Base-by-base conservation (phyloP, 2,329 filamentous ascomycete genomes). In the Hypoxylon sp. region DNA sequence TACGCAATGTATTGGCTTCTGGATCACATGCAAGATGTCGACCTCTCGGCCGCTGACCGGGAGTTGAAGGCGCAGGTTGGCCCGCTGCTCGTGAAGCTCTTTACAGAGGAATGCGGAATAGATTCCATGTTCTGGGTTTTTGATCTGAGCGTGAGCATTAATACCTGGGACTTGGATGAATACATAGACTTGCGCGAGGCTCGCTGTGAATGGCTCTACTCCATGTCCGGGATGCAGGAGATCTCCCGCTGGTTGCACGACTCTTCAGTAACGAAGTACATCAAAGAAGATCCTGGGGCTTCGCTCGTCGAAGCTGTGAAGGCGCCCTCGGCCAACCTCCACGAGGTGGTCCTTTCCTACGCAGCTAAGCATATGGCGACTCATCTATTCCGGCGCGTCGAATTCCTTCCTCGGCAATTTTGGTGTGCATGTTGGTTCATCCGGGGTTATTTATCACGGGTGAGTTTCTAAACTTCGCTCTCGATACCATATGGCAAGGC, bases 81-180 rank as follows among this genome's bases (percentile, higher is more conserved):
- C 7, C 73, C 73, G 22, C 71, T 77, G 6, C 71, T 78, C 17
- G 70, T 78, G 30, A 73, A 74, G 33, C 69, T 78, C 2, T 74
- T 78, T 37, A 78, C 74, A 1, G 68, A 72, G 7, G 69, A 76
- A 22, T 72, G 66, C 44, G 76, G 76, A 1, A 74, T 78, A 10
- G 76, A 78, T 61, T 74, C 75, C 3, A 55, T 78, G 60, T 78
- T 78, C 64, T 78, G 76, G 76, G 63, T 70, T 2, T 74, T 75
- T 20, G 59, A 68, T 42, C 25, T 66, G 40, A 64, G 61, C 25
- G 69, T 72, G 31, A 72, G 75, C 51, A 66, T 69, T 53, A 74
- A 75, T 50, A 78, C 75, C 0, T 78, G 77, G 77, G 68, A 73
- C 13, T 51, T 67, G 37, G 72, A 60, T 1, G 77, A 78, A 50